These are phyloP conservation scores for Coniferiporia weirii DNA, from an alignment of 1,284 basidiomycete genomes.

Conservation along the genomic window DNA sequence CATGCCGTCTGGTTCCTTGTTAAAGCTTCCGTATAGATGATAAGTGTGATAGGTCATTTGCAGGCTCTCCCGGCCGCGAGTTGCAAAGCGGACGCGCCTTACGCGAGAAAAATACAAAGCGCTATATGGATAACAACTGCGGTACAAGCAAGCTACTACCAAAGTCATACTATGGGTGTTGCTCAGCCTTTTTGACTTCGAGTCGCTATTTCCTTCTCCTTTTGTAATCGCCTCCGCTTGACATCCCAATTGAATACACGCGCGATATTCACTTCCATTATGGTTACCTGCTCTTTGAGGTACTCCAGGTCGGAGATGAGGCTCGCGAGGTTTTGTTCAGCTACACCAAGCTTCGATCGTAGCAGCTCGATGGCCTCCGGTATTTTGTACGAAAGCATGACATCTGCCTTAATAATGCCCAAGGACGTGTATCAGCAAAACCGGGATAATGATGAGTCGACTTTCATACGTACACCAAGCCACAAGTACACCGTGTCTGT, in stretches of 20 bases:
- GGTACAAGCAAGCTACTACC: neutral
- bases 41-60: no score
- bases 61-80: no score
- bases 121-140: no score
- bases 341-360: conserved; percentile 70
- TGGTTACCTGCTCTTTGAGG: conserved; percentile 90
- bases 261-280: conserved; percentile 98
- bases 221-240: conserved; percentile 65
- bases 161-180: neutral
- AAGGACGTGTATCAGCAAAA: neutral
- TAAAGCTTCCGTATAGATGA: no score
- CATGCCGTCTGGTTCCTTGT: no score
- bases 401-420: conserved; percentile 70
- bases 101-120: no score
- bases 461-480: conserved; percentile 76
- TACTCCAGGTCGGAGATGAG: conserved; percentile 90
- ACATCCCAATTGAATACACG: conserved; percentile 97
- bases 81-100: no score
- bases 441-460: neutral
- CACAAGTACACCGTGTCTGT: conserved; percentile 90
- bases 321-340: conserved; percentile 64
- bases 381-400: conserved; percentile 94
- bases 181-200: conserved; percentile 8
- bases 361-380: conserved; percentile 77
- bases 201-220: conserved; percentile 35